Evolutionary conservation across 1,284 basidiomycete genomes (phyloP), one percentile per base, ranked within the genome.

Genomic region (Vanrija pseudolonga): DNA sequence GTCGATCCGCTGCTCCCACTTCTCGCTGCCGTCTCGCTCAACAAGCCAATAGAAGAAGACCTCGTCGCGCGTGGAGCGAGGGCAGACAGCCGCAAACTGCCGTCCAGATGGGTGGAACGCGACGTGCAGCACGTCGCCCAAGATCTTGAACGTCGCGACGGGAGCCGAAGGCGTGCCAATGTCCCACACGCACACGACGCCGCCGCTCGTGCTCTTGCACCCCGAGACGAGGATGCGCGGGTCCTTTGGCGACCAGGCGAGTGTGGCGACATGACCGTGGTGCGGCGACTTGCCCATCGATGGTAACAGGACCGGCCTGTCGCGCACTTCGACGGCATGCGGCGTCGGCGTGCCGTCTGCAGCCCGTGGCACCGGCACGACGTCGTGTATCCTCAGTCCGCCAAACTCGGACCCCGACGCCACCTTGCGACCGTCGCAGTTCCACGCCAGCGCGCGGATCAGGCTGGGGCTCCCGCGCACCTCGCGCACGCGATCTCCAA

Each of bases 61-160:
- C 53, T 70, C 69, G 45, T 74, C 72, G 4, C 62, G 47, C 5
- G 51, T 45, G 7, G 36, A 44, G 24, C 61, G 51, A 2, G 67
- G 65, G 45, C 65, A 70, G 9, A 69, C 67, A 12, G 63, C 71
- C 0, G 70, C 69, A 53, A 74, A 73, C 11, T 74, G 72, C 8
- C 51, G 36, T 0, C 71, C 71, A 3, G 56, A 59, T 0, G 72
- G 72, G 50, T 74, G 72, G 53, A 69, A 74, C 19, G 67, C 58
- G 38, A 74, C 53, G 51, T 68, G 63, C 38, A 73, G 51, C 41
- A 72, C 63, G 45, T 74, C 70, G 14, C 65, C 65, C 6, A 63
- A 47, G 37, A 71, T 60, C 37, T 65, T 66, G 62, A 71, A 65
- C 5, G 56, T 64, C 26, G 61, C 59, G 4, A 64, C 32, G 4